These are phyloP conservation scores for Talaromyces sp. DNA, from an alignment of 2,329 filamentous ascomycete genomes.

Conservation along the genomic window DNA sequence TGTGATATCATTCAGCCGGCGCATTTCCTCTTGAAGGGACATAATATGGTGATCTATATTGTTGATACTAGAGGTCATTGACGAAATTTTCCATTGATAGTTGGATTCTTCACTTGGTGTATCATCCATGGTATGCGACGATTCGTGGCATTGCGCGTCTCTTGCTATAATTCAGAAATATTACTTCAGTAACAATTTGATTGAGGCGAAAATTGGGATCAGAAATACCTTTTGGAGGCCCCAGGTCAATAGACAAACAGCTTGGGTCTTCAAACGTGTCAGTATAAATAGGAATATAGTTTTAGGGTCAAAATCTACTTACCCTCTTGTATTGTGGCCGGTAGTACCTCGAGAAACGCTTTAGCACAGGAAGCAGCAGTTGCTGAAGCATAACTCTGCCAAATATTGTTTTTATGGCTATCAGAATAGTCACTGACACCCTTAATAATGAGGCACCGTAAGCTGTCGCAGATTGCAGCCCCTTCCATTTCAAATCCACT, in stretches of 20 bases:
- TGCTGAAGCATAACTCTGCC: constrained; percentile 38
- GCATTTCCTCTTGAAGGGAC: constrained; percentile 2
- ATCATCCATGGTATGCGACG: too few relatives aligned
- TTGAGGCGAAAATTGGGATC: too few relatives aligned
- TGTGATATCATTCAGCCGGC: neutral
- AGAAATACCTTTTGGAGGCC: too few relatives aligned
- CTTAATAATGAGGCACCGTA: constrained; percentile 21
- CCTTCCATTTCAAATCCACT: constrained; percentile 24
- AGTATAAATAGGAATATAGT: too few relatives aligned
- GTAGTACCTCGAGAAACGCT: constrained; percentile 20
- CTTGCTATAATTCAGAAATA: too few relatives aligned
- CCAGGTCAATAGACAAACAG: too few relatives aligned
- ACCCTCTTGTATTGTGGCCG: neutral
- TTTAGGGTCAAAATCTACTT: too few relatives aligned
- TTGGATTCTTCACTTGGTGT: neutral
- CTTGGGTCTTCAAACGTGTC: too few relatives aligned
- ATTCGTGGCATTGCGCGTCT: too few relatives aligned
- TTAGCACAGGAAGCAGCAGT: constrained; percentile 33
- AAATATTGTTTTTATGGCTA: constrained; percentile 34
- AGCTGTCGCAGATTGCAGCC: constrained; percentile 17
- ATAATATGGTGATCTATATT: constrained; percentile 1
- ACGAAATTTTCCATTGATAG: constrained; percentile 2
- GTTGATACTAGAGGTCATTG: neutral
- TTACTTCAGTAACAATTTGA: too few relatives aligned
- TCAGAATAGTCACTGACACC: constrained; percentile 38